These are phyloP conservation scores for Epichloe gansuensis DNA, from an alignment of 2,329 filamentous ascomycete genomes.

Conservation along the genomic window DNA sequence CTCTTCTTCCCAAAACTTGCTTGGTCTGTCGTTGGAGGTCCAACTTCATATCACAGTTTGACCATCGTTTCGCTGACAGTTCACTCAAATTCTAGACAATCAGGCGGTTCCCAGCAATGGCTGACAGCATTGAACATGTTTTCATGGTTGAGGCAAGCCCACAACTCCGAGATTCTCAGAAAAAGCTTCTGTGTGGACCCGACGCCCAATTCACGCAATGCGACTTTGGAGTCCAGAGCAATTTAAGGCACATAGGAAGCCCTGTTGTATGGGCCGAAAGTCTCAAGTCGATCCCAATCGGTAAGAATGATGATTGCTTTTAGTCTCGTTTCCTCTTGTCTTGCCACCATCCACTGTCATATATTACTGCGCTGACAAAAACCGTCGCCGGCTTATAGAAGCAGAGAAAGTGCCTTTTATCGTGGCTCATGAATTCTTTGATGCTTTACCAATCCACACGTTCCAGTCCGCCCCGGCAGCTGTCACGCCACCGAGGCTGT, in stretches of 20 bases:
- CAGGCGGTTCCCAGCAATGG: constrained; percentile 66
- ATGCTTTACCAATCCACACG: constrained; percentile 88
- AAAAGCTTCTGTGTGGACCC: constrained; percentile 65
- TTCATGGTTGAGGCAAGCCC: constrained; percentile 92
- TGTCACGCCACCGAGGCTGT: constrained; percentile 6
- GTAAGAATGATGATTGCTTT: constrained; percentile 27
- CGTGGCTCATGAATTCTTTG: constrained; percentile 96
- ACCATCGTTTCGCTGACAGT: background rate
- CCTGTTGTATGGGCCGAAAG: constrained; percentile 88
- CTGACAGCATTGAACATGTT: constrained; percentile 66
- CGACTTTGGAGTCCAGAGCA: constrained; percentile 59
- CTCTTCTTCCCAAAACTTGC: background rate
- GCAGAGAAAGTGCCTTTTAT: constrained; percentile 74
- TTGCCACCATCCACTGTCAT: background rate
- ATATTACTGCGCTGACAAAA: background rate
- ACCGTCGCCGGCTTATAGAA: constrained; percentile 26
- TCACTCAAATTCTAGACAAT: constrained; percentile 49
- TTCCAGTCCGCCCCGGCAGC: constrained; percentile 60
- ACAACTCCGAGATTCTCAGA: constrained; percentile 64
- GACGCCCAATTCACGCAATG: constrained; percentile 55
- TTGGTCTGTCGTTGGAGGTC: background rate
- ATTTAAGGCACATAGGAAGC: constrained; percentile 59
- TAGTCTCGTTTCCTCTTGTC: background rate
- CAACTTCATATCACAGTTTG: background rate
- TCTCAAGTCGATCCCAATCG: constrained; percentile 64